A percentile compares a stretch with the other conserved stretches of the same genome.
These are phyloP conservation scores for Penicillium turbatum DNA, from an alignment of 495 filamentous ascomycete species.

Conservation along the genomic window DNA sequence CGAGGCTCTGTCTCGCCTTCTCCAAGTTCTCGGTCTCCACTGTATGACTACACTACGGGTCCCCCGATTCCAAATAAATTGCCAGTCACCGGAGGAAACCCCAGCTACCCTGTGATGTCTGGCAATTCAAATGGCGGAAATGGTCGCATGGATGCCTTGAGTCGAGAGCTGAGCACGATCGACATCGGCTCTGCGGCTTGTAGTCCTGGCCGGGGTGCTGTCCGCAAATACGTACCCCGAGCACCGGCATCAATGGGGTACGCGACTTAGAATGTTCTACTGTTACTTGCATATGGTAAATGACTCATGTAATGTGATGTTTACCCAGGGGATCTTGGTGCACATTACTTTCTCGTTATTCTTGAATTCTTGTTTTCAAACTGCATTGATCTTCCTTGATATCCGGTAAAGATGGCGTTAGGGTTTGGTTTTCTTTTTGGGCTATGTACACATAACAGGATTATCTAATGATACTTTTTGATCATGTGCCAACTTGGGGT, in stretches of 20 bases:
- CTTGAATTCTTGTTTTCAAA: slow-evolving; percentile 9
- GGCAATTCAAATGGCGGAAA: slow-evolving; percentile 23
- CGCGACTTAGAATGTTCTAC: slow-evolving; percentile 20
- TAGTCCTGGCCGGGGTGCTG: slow-evolving; percentile 26
- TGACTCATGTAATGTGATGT: slow-evolving; percentile 20
- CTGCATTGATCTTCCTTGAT: slow-evolving; percentile 13
- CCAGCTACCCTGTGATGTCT: slow-evolving; percentile 26
- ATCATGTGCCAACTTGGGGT: background rate
- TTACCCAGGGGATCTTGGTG: slow-evolving; percentile 3
- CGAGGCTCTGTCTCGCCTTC: slow-evolving; percentile 34
- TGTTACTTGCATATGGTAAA: slow-evolving; percentile 5
- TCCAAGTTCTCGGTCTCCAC: slow-evolving; percentile 28
- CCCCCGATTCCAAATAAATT: slow-evolving; percentile 76
- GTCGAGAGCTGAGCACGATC: slow-evolving; percentile 76
- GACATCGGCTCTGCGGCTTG: slow-evolving; percentile 62
- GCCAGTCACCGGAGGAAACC: slow-evolving; percentile 48
- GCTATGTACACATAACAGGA: slow-evolving; percentile 13
- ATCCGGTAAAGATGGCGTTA: slow-evolving; percentile 22
- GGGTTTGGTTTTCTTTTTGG: slow-evolving; percentile 1
- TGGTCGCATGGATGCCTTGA: slow-evolving; percentile 58
- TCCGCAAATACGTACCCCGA: slow-evolving; percentile 26
- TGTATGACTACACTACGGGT: slow-evolving; percentile 34
- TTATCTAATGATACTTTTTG: slow-evolving; percentile 4
- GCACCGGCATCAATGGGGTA: slow-evolving; percentile 31
- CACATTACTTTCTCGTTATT: slow-evolving; percentile 10